Conservation (phyloP, 2,329 filamentous ascomycete genomes). For the Aspergillus latus region DNA sequence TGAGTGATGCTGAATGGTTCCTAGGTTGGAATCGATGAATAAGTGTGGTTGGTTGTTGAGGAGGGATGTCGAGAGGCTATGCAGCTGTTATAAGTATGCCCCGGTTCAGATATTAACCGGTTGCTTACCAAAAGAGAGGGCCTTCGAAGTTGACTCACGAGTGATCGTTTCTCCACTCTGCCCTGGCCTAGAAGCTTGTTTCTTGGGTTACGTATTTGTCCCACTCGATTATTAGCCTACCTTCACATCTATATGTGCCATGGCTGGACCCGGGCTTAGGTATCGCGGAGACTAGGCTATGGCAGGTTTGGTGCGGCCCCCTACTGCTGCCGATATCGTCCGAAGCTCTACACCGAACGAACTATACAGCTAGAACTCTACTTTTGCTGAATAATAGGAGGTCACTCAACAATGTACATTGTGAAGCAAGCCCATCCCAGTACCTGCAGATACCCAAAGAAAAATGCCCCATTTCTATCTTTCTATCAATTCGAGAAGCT, state of each 20-base stretch:
- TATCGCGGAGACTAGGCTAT: not conserved
- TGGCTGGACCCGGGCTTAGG: not conserved
- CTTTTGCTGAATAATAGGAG: not conserved
- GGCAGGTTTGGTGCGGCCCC: not conserved
- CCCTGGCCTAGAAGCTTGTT: conserved; percentile 1
- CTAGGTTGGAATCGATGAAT: not conserved
- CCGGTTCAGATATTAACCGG: conserved; percentile 10
- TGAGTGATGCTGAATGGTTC: not conserved
- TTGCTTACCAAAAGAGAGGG: conserved; percentile 1
- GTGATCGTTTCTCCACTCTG: conserved; percentile 1
- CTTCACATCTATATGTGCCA: not conserved
- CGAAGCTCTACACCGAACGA: not conserved
- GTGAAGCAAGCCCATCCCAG: not conserved
- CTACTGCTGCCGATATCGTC: not conserved
- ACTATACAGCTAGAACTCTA: not conserved
- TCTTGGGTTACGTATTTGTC: not conserved
- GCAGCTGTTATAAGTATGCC: not conserved
- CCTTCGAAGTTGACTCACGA: conserved; percentile 2
- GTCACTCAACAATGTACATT: not conserved
- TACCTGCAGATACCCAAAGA: not conserved
- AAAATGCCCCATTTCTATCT: not conserved
- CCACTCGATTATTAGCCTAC: not conserved
- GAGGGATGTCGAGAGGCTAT: not conserved
- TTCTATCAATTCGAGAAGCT: conserved; percentile 16
- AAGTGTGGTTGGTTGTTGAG: not conserved